A percentile compares a stretch with the other conserved stretches of the same genome.
Conservation (phyloP, 2,329 filamentous ascomycete species). For the Botryosphaeria dothidea region DNA sequence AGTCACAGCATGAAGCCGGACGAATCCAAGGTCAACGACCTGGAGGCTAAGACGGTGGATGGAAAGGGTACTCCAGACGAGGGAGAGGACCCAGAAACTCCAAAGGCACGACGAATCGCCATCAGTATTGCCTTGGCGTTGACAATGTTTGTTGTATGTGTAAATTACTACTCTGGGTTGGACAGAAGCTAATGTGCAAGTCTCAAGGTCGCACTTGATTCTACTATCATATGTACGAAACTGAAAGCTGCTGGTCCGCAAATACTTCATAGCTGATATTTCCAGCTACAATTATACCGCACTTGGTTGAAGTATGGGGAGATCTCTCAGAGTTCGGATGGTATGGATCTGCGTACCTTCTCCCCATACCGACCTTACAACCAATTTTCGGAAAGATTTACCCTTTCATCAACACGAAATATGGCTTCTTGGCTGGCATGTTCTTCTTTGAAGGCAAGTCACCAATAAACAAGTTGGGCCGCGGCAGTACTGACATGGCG, state of each 20-base stretch:
- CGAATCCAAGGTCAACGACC: neutral
- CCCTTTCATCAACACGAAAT: neutral
- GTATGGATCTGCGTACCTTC: neutral
- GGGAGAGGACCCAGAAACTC: neutral
- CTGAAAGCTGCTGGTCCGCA: no score
- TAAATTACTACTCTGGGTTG: neutral
- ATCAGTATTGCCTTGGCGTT: neutral
- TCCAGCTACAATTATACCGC: neutral
- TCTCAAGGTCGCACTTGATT: constrained; percentile 1
- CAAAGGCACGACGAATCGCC: neutral
- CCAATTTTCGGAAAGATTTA: neutral
- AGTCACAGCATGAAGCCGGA: no score
- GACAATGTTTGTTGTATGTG: constrained; percentile 4
- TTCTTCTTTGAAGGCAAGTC: neutral
- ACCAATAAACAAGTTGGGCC: no score
- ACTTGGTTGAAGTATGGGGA: constrained; percentile 5
- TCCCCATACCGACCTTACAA: neutral
- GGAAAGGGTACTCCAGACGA: neutral
- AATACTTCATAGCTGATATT: neutral
- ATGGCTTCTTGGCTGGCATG: neutral
- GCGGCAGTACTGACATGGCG: neutral
- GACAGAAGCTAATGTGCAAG: neutral
- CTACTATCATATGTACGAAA: neutral
- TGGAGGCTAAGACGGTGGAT: neutral
- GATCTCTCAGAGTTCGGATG: neutral